Conservation (phyloP, 2,329 filamentous ascomycete genomes). For the Periconia sp. region DNA sequence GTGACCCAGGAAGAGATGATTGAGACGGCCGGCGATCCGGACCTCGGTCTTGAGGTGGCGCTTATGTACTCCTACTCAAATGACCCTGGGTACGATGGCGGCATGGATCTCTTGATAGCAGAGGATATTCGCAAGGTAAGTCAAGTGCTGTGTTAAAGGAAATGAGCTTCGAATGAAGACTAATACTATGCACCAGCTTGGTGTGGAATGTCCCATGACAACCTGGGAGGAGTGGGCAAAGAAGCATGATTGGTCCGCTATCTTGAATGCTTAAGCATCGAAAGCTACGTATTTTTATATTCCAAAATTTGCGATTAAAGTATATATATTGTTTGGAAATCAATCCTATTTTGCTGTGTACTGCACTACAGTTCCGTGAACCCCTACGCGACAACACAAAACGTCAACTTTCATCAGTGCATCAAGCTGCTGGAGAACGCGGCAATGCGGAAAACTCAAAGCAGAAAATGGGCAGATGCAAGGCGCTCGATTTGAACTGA, state of each 20-base stretch:
- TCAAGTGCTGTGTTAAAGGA: neutral
- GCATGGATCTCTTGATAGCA: slow-evolving; percentile 4
- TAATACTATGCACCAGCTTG: neutral
- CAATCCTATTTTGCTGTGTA: too few relatives aligned
- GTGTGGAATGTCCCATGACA: slow-evolving; percentile 4
- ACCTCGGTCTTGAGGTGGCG: slow-evolving; percentile 15
- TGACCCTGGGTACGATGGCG: slow-evolving; percentile 35
- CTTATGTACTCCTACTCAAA: slow-evolving; percentile 25
- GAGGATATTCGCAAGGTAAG: slow-evolving; percentile 2
- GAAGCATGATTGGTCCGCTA: slow-evolving; percentile 6
- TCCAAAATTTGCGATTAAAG: too few relatives aligned
- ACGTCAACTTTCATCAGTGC: too few relatives aligned
- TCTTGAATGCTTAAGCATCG: neutral
- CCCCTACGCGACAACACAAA: too few relatives aligned
- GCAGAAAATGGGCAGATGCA: too few relatives aligned
- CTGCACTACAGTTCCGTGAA: too few relatives aligned
- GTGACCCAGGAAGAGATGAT: neutral
- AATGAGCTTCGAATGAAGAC: neutral
- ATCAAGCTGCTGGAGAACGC: too few relatives aligned
- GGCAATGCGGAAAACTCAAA: too few relatives aligned
- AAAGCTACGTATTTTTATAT: too few relatives aligned
- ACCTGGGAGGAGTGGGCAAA: slow-evolving; percentile 2
- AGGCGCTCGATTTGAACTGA: too few relatives aligned
- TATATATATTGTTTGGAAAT: too few relatives aligned
- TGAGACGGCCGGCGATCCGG: slow-evolving; percentile 13